Conservation (phyloP, 495 filamentous ascomycete genomes). For the Hyaloscypha finlandica region DNA sequence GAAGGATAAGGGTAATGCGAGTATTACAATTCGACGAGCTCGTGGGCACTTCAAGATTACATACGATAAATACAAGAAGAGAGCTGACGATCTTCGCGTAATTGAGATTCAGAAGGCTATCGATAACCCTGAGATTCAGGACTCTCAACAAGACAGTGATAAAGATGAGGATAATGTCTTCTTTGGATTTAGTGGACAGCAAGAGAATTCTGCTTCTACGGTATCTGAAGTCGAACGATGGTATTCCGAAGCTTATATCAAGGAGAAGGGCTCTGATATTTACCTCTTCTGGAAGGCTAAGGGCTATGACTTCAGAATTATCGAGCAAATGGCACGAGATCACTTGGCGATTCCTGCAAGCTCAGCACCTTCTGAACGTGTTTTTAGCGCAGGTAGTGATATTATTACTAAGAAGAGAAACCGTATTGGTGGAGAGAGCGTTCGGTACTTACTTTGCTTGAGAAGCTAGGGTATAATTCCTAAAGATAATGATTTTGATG, state of each 20-base stretch:
- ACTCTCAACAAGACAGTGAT: too few relatives aligned
- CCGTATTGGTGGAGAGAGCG: background rate
- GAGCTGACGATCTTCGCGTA: background rate
- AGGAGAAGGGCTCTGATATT: too few relatives aligned
- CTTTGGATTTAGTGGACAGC: too few relatives aligned
- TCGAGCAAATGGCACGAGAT: background rate
- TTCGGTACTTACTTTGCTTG: background rate
- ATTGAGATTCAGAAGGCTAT: background rate
- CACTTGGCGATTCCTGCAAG: background rate
- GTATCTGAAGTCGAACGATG: background rate
- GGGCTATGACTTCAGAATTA: background rate
- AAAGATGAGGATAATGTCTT: too few relatives aligned
- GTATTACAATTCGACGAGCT: too few relatives aligned
- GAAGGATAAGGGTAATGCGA: too few relatives aligned
- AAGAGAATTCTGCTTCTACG: too few relatives aligned
- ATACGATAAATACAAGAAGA: background rate
- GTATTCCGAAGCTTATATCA: background rate
- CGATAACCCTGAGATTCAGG: too few relatives aligned
- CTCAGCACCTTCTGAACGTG: background rate
- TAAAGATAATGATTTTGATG: background rate
- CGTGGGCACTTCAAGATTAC: background rate
- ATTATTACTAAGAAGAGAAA: conserved; percentile 34
- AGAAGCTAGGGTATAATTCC: background rate
- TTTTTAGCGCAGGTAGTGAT: conserved; percentile 17
- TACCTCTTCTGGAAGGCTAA: too few relatives aligned